phyloP scores from a whole-genome alignment of 2,329 filamentous ascomycete species.

The Emmonsiellopsis sp. region DNA sequence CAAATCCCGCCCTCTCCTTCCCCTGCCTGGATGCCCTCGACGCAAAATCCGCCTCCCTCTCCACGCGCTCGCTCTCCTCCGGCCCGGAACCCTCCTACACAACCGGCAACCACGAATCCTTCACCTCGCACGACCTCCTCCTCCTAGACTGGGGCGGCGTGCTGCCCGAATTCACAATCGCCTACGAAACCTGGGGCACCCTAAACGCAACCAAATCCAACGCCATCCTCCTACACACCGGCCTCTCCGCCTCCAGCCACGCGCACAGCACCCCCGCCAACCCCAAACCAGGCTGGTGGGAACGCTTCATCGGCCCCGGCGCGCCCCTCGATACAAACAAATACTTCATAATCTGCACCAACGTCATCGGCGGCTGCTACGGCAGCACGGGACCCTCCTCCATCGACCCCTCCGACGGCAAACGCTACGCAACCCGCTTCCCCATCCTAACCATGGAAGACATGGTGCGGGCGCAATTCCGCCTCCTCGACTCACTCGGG shows the following conservation, averaged over 20 bases:
- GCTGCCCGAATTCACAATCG: conserved; percentile 79
- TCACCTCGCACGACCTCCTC: conserved; percentile 64
- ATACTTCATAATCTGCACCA: conserved; percentile 92
- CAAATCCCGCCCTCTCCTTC: conserved; percentile 81
- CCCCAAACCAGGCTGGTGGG: conserved; percentile 92
- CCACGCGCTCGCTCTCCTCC: conserved; percentile 55
- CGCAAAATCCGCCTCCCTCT: conserved; percentile 64
- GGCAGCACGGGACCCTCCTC: conserved; percentile 87
- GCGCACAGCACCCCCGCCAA: conserved; percentile 86
- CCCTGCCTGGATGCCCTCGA: conserved; percentile 84
- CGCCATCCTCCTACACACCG: conserved; percentile 85
- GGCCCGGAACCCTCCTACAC: conserved; percentile 95
- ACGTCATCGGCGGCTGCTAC: conserved; percentile 92
- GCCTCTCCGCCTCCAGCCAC: conserved; percentile 93
- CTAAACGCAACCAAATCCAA: conserved; percentile 76
- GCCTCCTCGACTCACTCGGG: conserved; percentile 69
- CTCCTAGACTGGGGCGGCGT: conserved; percentile 91
- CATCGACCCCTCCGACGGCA: conserved; percentile 77
- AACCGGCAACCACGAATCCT: conserved; percentile 70
- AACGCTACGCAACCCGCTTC: conserved; percentile 87
- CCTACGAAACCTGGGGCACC: conserved; percentile 85
- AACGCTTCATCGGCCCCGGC: conserved; percentile 90
- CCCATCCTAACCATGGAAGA: conserved; percentile 93
- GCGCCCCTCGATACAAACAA: conserved; percentile 79
- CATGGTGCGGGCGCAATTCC: conserved; percentile 94